phyloP scores from a whole-genome alignment of 305 asterid genomes.

The Fraxinus sp. region DNA sequence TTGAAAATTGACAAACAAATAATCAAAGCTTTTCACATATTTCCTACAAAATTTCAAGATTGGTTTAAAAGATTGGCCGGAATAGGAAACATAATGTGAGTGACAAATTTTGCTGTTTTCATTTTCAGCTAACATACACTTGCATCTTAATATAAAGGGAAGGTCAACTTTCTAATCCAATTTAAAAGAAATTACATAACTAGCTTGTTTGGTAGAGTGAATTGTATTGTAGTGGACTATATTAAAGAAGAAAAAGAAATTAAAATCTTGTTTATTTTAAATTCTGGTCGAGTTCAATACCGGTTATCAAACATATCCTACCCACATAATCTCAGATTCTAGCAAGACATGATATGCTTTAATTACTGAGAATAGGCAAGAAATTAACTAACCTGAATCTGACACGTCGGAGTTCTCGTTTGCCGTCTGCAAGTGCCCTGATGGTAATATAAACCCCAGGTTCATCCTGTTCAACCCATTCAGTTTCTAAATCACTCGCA shows the following conservation, averaged over 20 bases:
- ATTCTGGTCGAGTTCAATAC: neutral
- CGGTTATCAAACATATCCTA: neutral
- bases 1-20: neutral
- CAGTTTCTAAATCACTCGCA: slow-evolving; percentile 76
- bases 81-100: neutral
- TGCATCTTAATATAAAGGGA: neutral
- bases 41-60: neutral
- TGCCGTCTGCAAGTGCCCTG: slow-evolving; percentile 70
- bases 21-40: neutral
- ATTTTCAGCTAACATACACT: neutral
- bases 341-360: neutral
- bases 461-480: slow-evolving; percentile 89
- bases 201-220: neutral
- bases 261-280: neutral
- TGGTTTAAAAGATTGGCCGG: neutral
- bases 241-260: neutral
- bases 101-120: neutral
- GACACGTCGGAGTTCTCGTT: slow-evolving; percentile 80
- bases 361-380: neutral
- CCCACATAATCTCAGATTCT: neutral
- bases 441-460: slow-evolving; percentile 86
- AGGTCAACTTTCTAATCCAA: neutral
- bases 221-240: neutral
- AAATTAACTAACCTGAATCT: slow-evolving; percentile 66
- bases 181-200: neutral